Conservation (phyloP, 2,329 filamentous ascomycete genomes). For the Aphanoascus verrucosus region DNA sequence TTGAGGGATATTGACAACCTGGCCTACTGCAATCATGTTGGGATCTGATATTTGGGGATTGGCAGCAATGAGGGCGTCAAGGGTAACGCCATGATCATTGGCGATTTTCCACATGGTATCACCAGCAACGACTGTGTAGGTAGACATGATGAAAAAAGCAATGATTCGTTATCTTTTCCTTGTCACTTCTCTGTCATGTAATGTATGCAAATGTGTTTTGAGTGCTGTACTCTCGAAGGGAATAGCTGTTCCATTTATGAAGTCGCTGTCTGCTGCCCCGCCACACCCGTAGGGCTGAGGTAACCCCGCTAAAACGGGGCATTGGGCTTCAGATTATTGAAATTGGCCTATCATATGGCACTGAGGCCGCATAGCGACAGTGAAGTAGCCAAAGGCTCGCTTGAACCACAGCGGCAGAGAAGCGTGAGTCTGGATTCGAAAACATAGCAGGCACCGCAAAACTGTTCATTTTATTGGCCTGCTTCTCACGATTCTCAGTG, state of each 20-base stretch:
- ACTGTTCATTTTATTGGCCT: not conserved
- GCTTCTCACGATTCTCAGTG: no score
- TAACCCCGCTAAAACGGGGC: not conserved
- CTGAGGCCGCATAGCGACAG: not conserved
- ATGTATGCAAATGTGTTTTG: not conserved
- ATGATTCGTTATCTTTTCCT: not conserved
- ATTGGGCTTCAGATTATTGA: not conserved
- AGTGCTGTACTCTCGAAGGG: not conserved
- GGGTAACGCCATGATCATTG: conserved; percentile 23
- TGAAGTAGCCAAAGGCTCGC: not conserved
- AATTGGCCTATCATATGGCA: not conserved
- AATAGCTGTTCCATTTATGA: not conserved
- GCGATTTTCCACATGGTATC: conserved; percentile 26
- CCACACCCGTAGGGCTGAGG: conserved; percentile 3
- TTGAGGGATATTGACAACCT: conserved; percentile 14
- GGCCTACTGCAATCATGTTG: conserved; percentile 13
- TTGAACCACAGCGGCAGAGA: no score
- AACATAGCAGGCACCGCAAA: not conserved
- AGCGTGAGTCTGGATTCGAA: not conserved
- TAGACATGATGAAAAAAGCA: conserved; percentile 7
- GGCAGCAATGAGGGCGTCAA: conserved; percentile 15
- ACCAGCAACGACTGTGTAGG: conserved; percentile 14
- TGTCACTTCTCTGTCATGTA: not conserved
- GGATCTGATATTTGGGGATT: conserved; percentile 16
- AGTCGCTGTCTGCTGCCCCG: not conserved